A percentile compares a stretch with the other conserved stretches of the same genome.
phyloP scores from a whole-genome alignment of 495 filamentous ascomycete species.

The Penicillium parvum region DNA sequence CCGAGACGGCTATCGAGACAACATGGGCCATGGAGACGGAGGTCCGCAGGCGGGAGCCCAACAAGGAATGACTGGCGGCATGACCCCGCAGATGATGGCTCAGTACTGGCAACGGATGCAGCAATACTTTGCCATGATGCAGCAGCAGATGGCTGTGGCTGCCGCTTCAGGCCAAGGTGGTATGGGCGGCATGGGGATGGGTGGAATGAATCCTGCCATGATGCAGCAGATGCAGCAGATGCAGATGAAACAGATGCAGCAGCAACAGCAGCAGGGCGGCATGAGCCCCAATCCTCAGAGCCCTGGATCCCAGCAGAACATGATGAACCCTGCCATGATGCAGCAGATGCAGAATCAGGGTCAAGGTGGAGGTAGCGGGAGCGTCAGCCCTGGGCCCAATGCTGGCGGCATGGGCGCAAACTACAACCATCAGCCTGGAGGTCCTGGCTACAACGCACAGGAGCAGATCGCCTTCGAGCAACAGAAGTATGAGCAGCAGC shows the following conservation, averaged over 20 bases:
- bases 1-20: constrained; percentile 59
- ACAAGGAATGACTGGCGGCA: constrained; percentile 51
- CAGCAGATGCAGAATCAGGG: constrained; percentile 59
- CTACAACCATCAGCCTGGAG: constrained; percentile 33
- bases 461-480: constrained; percentile 82
- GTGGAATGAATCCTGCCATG: constrained; percentile 72
- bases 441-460: constrained; percentile 63
- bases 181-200: constrained; percentile 58
- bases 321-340: constrained; percentile 66
- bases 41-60: constrained; percentile 47
- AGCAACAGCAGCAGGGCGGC: constrained; percentile 38
- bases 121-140: constrained; percentile 91
- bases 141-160: constrained; percentile 62
- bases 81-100: constrained; percentile 96
- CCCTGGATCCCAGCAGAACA: constrained; percentile 34
- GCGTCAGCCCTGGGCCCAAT: constrained; percentile 4
- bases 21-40: constrained; percentile 39
- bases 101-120: constrained; percentile 98
- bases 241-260: constrained; percentile 58
- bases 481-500: constrained; percentile 79
- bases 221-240: constrained; percentile 76
- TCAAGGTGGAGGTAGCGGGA: constrained; percentile 16
- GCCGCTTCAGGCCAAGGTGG: constrained; percentile 34
- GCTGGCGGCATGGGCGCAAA: constrained; percentile 22
- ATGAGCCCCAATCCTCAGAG: constrained; percentile 48